Evolutionary conservation across 2,329 filamentous ascomycete species (phyloP).

Genomic region (Periglandula ipomoeae): DNA sequence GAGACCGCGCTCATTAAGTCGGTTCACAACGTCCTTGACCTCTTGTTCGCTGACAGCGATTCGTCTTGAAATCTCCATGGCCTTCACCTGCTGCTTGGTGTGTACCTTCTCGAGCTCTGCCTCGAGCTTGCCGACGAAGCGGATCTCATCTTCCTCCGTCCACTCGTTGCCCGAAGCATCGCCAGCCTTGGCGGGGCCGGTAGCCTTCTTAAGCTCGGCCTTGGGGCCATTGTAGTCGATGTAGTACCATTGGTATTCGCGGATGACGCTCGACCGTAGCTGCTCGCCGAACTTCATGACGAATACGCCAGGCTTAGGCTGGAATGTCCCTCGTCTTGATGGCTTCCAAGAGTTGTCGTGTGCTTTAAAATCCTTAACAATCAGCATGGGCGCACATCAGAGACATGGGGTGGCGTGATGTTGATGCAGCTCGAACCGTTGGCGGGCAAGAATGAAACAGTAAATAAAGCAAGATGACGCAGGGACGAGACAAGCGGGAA

Average conservation of each 20-base stretch:
- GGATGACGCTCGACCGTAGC: conserved; percentile 88
- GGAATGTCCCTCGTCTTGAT: conserved; percentile 22
- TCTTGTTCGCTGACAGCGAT: conserved; percentile 84
- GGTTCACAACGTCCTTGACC: conserved; percentile 76
- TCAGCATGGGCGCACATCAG: conserved; percentile 34
- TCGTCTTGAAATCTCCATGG: conserved; percentile 85
- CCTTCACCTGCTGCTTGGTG: conserved; percentile 94
- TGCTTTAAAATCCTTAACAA: conserved; percentile 40
- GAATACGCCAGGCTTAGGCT: conserved; percentile 40
- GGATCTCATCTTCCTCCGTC: conserved; percentile 85
- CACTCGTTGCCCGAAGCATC: conserved; percentile 51
- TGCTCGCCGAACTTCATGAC: conserved; percentile 90
- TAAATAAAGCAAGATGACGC: background rate
- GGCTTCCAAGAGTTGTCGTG: conserved; percentile 32
- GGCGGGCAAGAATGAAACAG: background rate
- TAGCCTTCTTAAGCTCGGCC: conserved; percentile 68
- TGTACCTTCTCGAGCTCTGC: conserved; percentile 94
- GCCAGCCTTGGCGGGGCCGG: conserved; percentile 37
- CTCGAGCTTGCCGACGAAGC: conserved; percentile 81
- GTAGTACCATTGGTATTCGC: conserved; percentile 97
- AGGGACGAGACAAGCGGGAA: background rate
- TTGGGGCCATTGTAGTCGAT: conserved; percentile 96
- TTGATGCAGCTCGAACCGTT: background rate
- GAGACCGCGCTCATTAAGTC: conserved; percentile 55
- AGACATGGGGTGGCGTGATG: background rate